Conservation (phyloP, 129 eudicot species). For the Heracleum sosnowskyi region DNA sequence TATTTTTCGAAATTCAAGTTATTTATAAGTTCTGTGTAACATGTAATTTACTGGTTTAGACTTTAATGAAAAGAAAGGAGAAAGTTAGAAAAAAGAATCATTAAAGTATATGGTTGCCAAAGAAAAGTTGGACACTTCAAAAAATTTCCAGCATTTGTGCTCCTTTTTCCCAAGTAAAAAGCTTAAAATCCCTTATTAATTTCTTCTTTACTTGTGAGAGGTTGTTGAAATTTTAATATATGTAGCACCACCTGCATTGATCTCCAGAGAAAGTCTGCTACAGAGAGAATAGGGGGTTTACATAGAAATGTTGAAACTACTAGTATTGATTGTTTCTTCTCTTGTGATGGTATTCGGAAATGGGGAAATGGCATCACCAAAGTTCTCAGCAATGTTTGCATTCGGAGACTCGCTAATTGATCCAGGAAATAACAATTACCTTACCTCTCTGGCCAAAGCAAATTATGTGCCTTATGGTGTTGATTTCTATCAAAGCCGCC, state of each 20-base stretch:
- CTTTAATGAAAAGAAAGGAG: neutral
- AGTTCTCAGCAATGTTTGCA: conserved; percentile 46
- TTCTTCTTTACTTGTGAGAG: neutral
- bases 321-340: neutral
- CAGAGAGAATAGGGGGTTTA: neutral
- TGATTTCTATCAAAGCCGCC: conserved; percentile 49
- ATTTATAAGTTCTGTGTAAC: neutral
- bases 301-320: neutral
- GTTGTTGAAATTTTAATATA: neutral
- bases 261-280: neutral
- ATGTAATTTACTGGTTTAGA: neutral
- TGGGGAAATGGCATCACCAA: neutral
- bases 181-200: neutral
- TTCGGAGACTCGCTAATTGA: conserved; percentile 74
- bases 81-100: neutral
- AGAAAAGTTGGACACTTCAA: neutral
- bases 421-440: conserved; percentile 61
- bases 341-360: neutral
- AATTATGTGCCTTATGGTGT: conserved; percentile 63
- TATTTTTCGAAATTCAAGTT: neutral
- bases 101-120: neutral
- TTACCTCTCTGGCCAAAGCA: conserved; percentile 53
- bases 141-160: neutral
- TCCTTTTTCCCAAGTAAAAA: neutral
- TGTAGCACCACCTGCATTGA: neutral